Conservation (phyloP, 2,329 filamentous ascomycete species). For the Conoideocrella luteorostrata region DNA sequence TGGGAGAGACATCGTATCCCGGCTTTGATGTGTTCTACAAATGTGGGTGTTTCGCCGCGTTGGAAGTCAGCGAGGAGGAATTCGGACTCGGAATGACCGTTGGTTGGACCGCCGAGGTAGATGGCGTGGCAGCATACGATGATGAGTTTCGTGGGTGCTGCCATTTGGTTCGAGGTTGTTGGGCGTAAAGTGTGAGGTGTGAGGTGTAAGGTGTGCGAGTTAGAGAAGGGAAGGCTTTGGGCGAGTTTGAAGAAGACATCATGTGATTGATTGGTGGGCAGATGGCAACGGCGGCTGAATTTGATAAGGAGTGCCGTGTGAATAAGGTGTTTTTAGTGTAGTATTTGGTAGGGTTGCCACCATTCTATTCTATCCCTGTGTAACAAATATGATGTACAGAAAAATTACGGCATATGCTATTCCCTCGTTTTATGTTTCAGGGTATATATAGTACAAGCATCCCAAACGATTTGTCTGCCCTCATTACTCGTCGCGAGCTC, state of each 20-base stretch:
- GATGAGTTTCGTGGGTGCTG: slow-evolving; percentile 47
- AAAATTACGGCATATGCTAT: too few species aligned
- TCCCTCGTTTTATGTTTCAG: neutral
- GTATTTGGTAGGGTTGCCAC: too few species aligned
- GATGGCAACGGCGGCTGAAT: too few species aligned
- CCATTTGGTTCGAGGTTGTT: too few species aligned
- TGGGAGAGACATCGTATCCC: slow-evolving; percentile 49
- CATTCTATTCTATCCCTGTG: too few species aligned
- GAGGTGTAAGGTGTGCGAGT: too few species aligned
- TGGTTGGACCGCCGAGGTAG: slow-evolving; percentile 54
- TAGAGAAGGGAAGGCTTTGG: too few species aligned
- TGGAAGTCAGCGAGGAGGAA: slow-evolving; percentile 77
- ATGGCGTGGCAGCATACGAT: slow-evolving; percentile 83
- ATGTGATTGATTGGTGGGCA: neutral
- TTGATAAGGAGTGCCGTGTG: too few species aligned
- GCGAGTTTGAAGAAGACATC: too few species aligned
- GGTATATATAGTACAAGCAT: neutral
- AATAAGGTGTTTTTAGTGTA: too few species aligned
- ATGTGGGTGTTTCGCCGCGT: slow-evolving; percentile 69
- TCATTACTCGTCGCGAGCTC: too few species aligned
- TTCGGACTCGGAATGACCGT: slow-evolving; percentile 50
- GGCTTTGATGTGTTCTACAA: slow-evolving; percentile 65
- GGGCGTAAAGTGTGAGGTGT: neutral
- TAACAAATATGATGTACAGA: neutral
- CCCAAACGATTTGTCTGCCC: too few species aligned